Percentiles rank a stretch among this genome's conserved stretches.
Conservation (phyloP, 208 protist genomes). For the Acanthamoeba lugdunensis region DNA sequence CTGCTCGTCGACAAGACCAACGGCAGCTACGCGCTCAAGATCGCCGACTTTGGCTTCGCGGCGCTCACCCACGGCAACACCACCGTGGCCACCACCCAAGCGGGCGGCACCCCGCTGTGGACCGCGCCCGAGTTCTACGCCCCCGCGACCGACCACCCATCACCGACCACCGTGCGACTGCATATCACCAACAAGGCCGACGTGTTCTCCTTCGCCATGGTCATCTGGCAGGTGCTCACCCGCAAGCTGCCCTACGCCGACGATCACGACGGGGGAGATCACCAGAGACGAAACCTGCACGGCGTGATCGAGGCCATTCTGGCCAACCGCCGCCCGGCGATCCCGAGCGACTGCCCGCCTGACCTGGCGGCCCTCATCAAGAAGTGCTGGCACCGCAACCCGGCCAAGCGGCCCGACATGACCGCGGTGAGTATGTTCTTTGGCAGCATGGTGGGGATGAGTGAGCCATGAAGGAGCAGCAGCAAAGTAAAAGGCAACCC, state of each 20-base stretch:
- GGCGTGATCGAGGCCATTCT: not conserved
- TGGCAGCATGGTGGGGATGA: not conserved
- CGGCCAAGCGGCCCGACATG: not conserved
- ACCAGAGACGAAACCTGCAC: not conserved
- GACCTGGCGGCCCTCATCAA: not conserved
- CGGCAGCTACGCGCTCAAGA: not conserved
- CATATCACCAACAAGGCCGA: not conserved
- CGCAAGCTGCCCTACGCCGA: not conserved
- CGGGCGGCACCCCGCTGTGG: not conserved
- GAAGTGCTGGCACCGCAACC: constrained; percentile 32
- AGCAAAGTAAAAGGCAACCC: too few species aligned
- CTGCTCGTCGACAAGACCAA: constrained; percentile 17
- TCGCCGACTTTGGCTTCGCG: constrained; percentile 61
- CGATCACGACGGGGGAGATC: not conserved
- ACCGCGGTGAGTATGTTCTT: not conserved
- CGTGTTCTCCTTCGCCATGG: not conserved
- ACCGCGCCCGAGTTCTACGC: not conserved
- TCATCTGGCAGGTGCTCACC: constrained; percentile 36
- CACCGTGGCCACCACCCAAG: constrained; percentile 59
- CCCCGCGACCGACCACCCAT: not conserved
- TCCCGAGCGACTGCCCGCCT: not conserved
- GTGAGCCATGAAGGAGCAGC: not conserved
- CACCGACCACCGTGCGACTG: not conserved
- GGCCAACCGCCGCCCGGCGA: not conserved
- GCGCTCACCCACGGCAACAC: constrained; percentile 39